Evolutionary conservation across 148 eudicot genomes (phyloP).

Genomic region (Oxyria digyna): DNA sequence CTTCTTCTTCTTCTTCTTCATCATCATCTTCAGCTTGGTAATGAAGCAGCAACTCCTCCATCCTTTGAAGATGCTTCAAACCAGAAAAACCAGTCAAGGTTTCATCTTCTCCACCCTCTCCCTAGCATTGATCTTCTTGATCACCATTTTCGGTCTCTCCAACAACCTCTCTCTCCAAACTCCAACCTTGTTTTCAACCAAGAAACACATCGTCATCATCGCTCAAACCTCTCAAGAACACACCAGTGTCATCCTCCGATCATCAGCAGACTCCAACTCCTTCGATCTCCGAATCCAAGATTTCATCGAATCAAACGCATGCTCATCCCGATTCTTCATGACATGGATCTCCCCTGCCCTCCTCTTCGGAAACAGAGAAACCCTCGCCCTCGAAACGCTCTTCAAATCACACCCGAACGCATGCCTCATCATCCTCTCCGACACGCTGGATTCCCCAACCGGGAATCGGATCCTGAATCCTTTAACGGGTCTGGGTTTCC

Average conservation of each 20-base stretch:
- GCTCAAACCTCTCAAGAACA: not conserved
- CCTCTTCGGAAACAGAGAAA: constrained; percentile 32
- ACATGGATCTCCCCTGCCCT: constrained; percentile 50
- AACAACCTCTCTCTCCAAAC: not conserved
- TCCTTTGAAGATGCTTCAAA: not conserved
- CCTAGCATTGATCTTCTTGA: not conserved
- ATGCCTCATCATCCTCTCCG: constrained; percentile 51
- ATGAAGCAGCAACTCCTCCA: not conserved
- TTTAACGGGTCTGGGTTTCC: constrained; percentile 20
- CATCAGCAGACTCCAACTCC: not conserved
- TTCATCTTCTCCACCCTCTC: not conserved
- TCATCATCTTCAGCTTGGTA: too few relatives aligned
- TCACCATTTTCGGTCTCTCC: constrained; percentile 4
- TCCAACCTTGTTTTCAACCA: not conserved
- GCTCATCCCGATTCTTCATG: constrained; percentile 38
- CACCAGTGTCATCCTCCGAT: not conserved
- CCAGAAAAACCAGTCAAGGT: not conserved
- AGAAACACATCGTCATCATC: not conserved
- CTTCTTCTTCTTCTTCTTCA: not conserved
- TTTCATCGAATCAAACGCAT: constrained; percentile 6
- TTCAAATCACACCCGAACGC: constrained; percentile 44
- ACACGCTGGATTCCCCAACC: constrained; percentile 37
- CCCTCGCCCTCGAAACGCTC: constrained; percentile 37
- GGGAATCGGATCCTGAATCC: constrained; percentile 33
- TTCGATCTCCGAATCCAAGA: not conserved